phyloP scores from a whole-genome alignment of 2,329 filamentous ascomycete species.

The Colletotrichum sp. region DNA sequence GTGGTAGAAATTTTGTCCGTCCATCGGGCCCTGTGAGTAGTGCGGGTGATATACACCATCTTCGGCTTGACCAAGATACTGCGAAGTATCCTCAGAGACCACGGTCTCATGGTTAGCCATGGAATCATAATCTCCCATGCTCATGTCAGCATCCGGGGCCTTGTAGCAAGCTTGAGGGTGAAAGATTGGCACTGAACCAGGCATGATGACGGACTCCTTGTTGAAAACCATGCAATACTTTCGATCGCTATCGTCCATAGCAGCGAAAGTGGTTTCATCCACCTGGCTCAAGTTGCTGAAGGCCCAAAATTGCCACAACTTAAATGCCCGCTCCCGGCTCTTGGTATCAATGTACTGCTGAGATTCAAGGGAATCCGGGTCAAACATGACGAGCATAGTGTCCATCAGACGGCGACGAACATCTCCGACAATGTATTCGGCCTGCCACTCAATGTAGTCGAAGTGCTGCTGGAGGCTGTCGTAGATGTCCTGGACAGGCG shows the following conservation, averaged over 20 bases:
- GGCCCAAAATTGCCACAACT: neutral
- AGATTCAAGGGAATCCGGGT: too few species aligned
- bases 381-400: neutral
- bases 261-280: too few species aligned
- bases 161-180: neutral
- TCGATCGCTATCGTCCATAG: neutral
- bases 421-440: rapidly evolving
- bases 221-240: neutral
- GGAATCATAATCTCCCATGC: rapidly evolving
- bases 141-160: neutral
- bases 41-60: too few species aligned
- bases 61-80: too few species aligned
- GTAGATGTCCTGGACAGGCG: neutral
- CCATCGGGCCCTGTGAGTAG: neutral
- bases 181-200: too few species aligned
- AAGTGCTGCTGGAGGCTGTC: neutral
- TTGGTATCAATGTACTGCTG: too few species aligned
- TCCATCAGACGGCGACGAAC: neutral
- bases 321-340: too few species aligned
- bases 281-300: too few species aligned
- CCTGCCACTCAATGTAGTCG: neutral
- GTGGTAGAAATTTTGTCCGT: neutral
- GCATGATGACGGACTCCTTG: too few species aligned
- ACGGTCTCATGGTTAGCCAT: neutral
- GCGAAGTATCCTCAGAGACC: too few species aligned